These are phyloP conservation scores for Solanum sitiens DNA, from an alignment of 257 asterid species.

Conservation along the genomic window DNA sequence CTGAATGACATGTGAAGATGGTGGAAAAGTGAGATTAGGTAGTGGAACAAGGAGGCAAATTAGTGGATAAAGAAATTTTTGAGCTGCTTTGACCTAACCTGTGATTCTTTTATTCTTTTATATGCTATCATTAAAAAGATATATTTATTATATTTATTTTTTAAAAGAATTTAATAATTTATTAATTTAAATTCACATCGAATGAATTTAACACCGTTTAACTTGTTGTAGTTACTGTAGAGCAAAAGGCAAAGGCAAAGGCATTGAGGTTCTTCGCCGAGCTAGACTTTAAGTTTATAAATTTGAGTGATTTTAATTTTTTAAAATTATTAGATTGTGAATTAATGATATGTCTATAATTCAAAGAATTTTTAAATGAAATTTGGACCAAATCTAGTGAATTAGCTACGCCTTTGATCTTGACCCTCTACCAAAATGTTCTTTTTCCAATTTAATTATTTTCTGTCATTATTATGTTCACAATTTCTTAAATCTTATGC, in stretches of 20 bases:
- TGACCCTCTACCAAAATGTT: neutral
- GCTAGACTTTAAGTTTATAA: neutral
- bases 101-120: neutral
- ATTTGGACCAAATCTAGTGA: neutral
- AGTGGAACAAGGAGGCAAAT: neutral
- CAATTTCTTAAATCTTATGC: neutral
- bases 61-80: neutral
- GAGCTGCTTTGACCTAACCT: neutral
- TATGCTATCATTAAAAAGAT: neutral
- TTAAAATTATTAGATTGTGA: neutral
- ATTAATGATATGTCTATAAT: neutral
- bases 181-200: neutral
- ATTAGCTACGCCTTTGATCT: neutral
- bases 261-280: neutral
- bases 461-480: neutral
- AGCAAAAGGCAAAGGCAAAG: neutral
- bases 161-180: fast-evolving
- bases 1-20: neutral
- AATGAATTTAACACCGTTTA: neutral
- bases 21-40: neutral
- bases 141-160: neutral
- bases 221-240: neutral
- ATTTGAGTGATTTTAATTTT: neutral
- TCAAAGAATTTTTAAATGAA: neutral
- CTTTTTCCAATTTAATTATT: neutral